Evolutionary conservation across 1,139 yeast species (phyloP), one percentile per base, ranked within the genome.

Genomic region (Meyerozyma carpophila): DNA sequence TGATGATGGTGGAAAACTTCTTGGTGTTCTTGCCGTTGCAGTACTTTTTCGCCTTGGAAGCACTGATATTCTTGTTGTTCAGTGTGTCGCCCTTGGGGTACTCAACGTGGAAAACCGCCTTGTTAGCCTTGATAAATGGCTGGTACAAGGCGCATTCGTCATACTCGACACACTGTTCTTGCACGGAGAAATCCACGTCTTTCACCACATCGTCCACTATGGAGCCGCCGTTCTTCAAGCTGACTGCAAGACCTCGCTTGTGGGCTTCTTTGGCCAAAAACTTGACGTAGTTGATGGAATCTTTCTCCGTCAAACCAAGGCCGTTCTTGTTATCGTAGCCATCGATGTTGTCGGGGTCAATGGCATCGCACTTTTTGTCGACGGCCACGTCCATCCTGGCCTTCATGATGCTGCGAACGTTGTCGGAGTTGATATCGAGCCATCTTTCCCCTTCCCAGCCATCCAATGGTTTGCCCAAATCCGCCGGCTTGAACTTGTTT

Each of bases 371-470:
- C 8, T 42, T 42, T 37, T 56, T 55, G 13, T 41, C 36, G 14
- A 41, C 41, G 1, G 62, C 62, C 36, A 51, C 18, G n/a, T 50
- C 29, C 7, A 58, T 51, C 18, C 62, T 40, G 5, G 41, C 8
- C 4, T 16, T 40, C 59, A 57, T 58, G n/a, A 56, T 55, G 11
- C 36, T 37, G 11, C 56, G 36, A 11, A 57, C 57, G 8, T 44
- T 46, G 3, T 37, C 14, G 2, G 59, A 55, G 11, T 39, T 43
- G 9, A 51, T 41, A 40, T 58, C 44, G 3, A 58, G n/a, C 61
- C 61, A 57, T 40, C 49, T 47, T 39, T 58, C 61, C 3, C 60
- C 61, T 34, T 50, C 36, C 61, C 61, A 56, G 11, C 61, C 61
- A 42, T 54, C 57, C 20, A 58, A 43, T 3, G 48, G 46, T 9